Conservation (phyloP, 73 alveolate species). For the Tetrahymena malaccensis region DNA sequence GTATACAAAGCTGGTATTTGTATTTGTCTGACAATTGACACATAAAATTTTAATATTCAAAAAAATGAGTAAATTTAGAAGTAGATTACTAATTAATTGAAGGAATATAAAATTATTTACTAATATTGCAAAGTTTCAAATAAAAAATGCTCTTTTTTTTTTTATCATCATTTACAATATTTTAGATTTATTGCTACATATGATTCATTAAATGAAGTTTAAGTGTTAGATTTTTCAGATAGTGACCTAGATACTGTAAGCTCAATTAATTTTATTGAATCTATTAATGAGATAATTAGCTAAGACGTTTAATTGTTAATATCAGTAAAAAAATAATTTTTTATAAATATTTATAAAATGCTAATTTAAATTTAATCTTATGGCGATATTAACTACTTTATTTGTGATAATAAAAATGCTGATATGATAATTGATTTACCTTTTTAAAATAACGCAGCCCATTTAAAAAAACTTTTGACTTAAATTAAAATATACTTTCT, state of each 20-base stretch:
- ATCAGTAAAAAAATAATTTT: background rate
- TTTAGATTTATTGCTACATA: too few species aligned
- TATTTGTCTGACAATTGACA: background rate
- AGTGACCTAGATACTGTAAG: background rate
- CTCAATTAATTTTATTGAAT: background rate
- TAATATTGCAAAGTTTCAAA: background rate
- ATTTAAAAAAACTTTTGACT: background rate
- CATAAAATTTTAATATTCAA: too few species aligned
- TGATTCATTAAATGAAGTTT: background rate
- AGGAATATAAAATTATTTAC: too few species aligned
- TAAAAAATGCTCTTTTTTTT: too few species aligned
- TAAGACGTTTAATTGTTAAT: background rate
- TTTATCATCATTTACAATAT: background rate
- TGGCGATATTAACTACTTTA: background rate
- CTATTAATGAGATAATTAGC: background rate
- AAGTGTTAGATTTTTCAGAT: background rate
- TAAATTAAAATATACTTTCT: background rate
- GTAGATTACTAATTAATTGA: too few species aligned
- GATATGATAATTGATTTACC: background rate
- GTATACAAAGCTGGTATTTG: too few species aligned
- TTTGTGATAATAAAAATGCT: too few species aligned
- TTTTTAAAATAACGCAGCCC: background rate
- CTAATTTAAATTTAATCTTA: background rate
- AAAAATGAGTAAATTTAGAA: background rate
- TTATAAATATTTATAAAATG: background rate